Conservation (phyloP, 83 land plant genomes). For the Thuja plicata region DNA sequence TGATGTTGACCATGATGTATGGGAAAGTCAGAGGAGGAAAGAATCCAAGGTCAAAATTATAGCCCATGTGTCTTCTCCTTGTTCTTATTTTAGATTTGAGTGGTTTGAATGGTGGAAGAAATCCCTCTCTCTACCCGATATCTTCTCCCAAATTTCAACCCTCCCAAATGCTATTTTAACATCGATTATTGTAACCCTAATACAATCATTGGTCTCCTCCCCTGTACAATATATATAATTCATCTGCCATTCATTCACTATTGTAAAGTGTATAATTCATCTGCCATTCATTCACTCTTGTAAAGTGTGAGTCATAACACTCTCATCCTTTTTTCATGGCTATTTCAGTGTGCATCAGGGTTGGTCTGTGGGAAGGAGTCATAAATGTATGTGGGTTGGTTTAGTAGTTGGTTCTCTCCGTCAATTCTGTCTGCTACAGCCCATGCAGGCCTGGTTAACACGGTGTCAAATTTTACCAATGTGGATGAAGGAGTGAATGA, state of each 20-base stretch:
- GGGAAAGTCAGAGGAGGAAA: background rate
- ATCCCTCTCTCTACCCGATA: background rate
- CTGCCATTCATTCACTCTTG: background rate
- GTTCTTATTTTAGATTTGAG: background rate
- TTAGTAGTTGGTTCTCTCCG: background rate
- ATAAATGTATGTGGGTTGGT: background rate
- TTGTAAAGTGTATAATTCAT: background rate
- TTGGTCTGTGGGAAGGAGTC: background rate
- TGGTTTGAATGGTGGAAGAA: background rate
- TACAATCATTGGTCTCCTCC: background rate
- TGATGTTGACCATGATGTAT: background rate
- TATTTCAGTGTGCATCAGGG: background rate
- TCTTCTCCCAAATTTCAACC: background rate
- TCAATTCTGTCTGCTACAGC: background rate
- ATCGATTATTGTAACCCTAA: background rate
- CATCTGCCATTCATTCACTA: background rate
- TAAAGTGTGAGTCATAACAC: background rate
- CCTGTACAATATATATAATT: background rate
- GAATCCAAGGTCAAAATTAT: background rate
- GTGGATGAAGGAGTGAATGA: background rate
- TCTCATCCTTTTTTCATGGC: background rate
- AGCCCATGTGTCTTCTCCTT: background rate
- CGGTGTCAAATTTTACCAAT: background rate
- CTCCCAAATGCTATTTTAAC: background rate
- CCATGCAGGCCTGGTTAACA: background rate